Percentiles rank a stretch among this genome's conserved stretches.
phyloP scores from a whole-genome alignment of 257 asterid species.

The Solanum ossicruentum region DNA sequence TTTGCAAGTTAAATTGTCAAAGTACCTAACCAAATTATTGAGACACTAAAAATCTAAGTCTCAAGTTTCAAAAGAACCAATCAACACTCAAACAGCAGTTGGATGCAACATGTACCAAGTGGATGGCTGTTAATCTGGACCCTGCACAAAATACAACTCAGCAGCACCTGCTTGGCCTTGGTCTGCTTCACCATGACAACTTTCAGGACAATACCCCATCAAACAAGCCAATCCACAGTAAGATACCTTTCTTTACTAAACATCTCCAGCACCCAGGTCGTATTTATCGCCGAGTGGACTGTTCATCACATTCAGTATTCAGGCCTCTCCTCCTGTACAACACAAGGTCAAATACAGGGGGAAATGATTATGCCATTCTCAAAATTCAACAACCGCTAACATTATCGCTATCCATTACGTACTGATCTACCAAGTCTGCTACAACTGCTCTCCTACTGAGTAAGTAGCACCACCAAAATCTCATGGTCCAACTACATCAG shows the following conservation, averaged over 20 bases:
- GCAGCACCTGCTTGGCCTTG: constrained; percentile 17
- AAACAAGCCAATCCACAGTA: constrained; percentile 21
- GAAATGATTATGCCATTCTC: constrained; percentile 52
- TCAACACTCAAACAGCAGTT: not conserved
- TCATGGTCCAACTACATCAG: constrained; percentile 17
- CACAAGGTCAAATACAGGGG: constrained; percentile 76
- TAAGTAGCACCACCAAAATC: constrained; percentile 12
- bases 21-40: not conserved
- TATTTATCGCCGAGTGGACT: constrained; percentile 22
- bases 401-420: constrained; percentile 38
- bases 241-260: constrained; percentile 19
- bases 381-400: constrained; percentile 48
- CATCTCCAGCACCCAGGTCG: constrained; percentile 14
- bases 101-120: constrained; percentile 7
- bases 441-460: constrained; percentile 20
- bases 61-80: not conserved
- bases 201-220: constrained; percentile 11
- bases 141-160: constrained; percentile 11
- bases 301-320: constrained; percentile 26
- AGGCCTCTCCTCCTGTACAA: constrained; percentile 65
- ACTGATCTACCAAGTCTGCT: constrained; percentile 28
- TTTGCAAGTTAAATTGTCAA: not conserved
- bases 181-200: constrained; percentile 10
- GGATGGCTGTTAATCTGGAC: constrained; percentile 5
- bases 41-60: not conserved